phyloP scores from a whole-genome alignment of 345 rosid species.

The Erucastrum elatum region DNA sequence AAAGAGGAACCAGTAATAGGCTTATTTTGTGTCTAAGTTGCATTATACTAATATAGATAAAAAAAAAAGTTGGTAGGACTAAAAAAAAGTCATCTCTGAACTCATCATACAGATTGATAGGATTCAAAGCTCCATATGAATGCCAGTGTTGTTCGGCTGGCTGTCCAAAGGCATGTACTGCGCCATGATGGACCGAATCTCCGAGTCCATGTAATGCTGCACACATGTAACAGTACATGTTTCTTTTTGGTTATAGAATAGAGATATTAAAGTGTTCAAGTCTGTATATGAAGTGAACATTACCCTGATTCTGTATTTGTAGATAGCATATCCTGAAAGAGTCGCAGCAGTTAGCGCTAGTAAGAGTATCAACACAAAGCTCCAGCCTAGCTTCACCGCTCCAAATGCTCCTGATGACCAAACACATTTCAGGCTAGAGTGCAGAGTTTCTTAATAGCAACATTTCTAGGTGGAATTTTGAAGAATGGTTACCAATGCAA shows the following conservation, averaged over 20 bases:
- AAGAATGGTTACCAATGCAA: constrained; percentile 7
- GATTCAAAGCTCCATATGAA: background rate
- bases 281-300: background rate
- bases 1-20: background rate
- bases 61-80: background rate
- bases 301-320: constrained; percentile 19
- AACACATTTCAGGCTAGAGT: background rate
- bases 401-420: constrained; percentile 2
- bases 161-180: constrained; percentile 21
- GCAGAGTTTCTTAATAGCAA: background rate
- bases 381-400: constrained; percentile 8
- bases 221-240: background rate
- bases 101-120: background rate
- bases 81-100: background rate
- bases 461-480: background rate
- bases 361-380: constrained; percentile 3
- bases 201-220: constrained; percentile 14
- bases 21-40: background rate
- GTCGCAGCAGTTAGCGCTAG: background rate
- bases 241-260: background rate
- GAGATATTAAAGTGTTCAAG: background rate
- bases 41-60: background rate
- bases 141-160: background rate
- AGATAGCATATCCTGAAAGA: constrained; percentile 18
- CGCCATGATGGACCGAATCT: constrained; percentile 20